Evolutionary conservation across 108 stramenopile species (phyloP).

Genomic region (Nitzschia sp.): DNA sequence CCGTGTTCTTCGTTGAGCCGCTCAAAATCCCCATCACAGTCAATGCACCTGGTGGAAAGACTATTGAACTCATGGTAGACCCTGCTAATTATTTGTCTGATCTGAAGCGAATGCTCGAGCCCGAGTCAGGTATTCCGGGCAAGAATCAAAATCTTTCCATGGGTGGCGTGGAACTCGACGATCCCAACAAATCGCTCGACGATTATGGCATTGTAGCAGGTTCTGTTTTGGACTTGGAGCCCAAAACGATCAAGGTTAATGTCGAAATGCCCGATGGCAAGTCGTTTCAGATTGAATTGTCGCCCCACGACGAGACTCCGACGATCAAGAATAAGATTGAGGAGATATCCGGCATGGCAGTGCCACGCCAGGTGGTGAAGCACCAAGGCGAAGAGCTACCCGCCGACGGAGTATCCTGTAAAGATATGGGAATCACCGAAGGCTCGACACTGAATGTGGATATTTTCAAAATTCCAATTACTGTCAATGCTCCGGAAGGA

Average conservation of each 20-base stretch:
- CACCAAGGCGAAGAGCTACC: slow-evolving; percentile 26
- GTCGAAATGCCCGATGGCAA: slow-evolving; percentile 23
- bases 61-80: slow-evolving; percentile 19
- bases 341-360: slow-evolving; percentile 20
- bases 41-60: slow-evolving; percentile 7
- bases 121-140: slow-evolving; percentile 25
- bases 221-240: slow-evolving; percentile 24
- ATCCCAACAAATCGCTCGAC: slow-evolving; percentile 18
- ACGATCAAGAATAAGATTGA: slow-evolving; percentile 31
- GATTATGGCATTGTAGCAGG: slow-evolving; percentile 27
- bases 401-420: background rate
- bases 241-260: slow-evolving; percentile 27
- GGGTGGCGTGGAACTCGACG: slow-evolving; percentile 19
- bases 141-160: slow-evolving; percentile 24
- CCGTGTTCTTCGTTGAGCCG: slow-evolving; percentile 18
- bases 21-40: slow-evolving; percentile 22
- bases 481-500: slow-evolving; percentile 4
- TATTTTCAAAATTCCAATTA: slow-evolving; percentile 19
- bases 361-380: slow-evolving; percentile 19
- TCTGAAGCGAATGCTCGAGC: slow-evolving; percentile 20
- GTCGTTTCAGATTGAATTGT: slow-evolving; percentile 3
- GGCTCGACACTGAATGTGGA: slow-evolving; percentile 16
- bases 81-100: slow-evolving; percentile 18
- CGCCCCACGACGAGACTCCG: slow-evolving; percentile 20
- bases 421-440: slow-evolving; percentile 7